Percentiles rank a stretch among this genome's conserved stretches.
Evolutionary conservation across 208 protist species (phyloP).

Genomic region (Trypanosoma melophagium): DNA sequence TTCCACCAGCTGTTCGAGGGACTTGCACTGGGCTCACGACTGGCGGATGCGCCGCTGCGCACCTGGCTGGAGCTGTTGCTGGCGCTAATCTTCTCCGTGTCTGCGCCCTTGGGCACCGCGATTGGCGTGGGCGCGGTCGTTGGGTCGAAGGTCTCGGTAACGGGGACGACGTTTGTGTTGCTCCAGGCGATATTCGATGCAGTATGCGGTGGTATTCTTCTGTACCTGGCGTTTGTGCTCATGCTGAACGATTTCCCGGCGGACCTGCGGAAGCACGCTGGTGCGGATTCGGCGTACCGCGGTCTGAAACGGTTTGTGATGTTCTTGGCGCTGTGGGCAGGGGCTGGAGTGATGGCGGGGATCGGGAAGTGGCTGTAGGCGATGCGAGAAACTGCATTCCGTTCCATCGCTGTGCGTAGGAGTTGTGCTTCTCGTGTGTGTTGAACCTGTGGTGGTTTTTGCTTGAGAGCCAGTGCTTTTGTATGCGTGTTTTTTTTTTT

Average conservation of each 20-base stretch:
- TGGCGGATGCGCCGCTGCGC: slow-evolving; percentile 26
- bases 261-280: slow-evolving; percentile 31
- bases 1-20: slow-evolving; percentile 40
- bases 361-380: slow-evolving; percentile 26
- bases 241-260: slow-evolving; percentile 50
- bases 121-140: slow-evolving; percentile 33
- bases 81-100: slow-evolving; percentile 45
- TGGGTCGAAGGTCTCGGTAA: slow-evolving; percentile 26
- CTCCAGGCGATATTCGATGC: slow-evolving; percentile 47
- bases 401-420: too few relatives aligned
- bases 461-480: too few relatives aligned
- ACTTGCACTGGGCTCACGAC: slow-evolving; percentile 26
- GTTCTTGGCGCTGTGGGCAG: slow-evolving; percentile 43
- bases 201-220: slow-evolving; percentile 55
- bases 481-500: not conserved
- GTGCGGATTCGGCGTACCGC: not conserved
- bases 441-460: not conserved
- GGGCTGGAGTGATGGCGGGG: slow-evolving; percentile 34
- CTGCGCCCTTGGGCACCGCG: slow-evolving; percentile 41
- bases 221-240: slow-evolving; percentile 54
- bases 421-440: slow-evolving; percentile 12
- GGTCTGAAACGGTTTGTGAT: slow-evolving; percentile 28
- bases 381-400: too few relatives aligned
- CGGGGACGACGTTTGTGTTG: slow-evolving; percentile 36
- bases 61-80: slow-evolving; percentile 33